A percentile compares a stretch with the other conserved stretches of the same genome.
Evolutionary conservation across 1,284 basidiomycete species (phyloP).

Genomic region (Ceratobasidium sp.): DNA sequence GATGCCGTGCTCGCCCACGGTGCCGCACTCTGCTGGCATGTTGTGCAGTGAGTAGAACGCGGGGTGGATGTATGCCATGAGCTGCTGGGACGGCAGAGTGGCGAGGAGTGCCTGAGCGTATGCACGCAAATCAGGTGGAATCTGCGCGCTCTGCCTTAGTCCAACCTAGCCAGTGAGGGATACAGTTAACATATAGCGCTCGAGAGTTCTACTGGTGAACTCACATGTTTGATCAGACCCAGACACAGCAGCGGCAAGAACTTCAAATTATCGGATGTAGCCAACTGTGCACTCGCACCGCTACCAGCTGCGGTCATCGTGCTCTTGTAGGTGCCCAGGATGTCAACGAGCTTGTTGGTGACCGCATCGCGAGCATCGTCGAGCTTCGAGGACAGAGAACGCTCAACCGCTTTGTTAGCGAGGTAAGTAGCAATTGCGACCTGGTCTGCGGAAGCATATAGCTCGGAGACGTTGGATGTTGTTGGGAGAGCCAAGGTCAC

Average conservation of each 20-base stretch:
- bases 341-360: conserved; percentile 90
- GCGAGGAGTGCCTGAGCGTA: conserved; percentile 95
- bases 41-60: conserved; percentile 97
- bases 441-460: conserved; percentile 96
- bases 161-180: conserved; percentile 72
- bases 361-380: conserved; percentile 95
- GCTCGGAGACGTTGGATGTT: conserved; percentile 91
- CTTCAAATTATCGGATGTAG: conserved; percentile 92
- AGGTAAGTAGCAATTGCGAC: conserved; percentile 90
- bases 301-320: conserved; percentile 95
- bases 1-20: conserved; percentile 82
- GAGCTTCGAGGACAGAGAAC: conserved; percentile 88
- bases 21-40: conserved; percentile 88
- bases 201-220: conserved; percentile 52
- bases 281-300: conserved; percentile 94
- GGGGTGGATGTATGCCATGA: conserved; percentile 95
- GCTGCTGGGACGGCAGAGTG: conserved; percentile 88
- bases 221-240: conserved; percentile 92
- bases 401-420: conserved; percentile 97
- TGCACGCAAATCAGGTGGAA: conserved; percentile 94
- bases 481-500: conserved; percentile 94
- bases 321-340: conserved; percentile 92
- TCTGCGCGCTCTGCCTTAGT: conserved; percentile 93
- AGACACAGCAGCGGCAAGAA: conserved; percentile 92
- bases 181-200: not conserved